A percentile compares a stretch with the other conserved stretches of the same genome.
These are phyloP conservation scores for Colletotrichum endophyticum DNA, from an alignment of 2,329 filamentous ascomycete species.

Conservation along the genomic window DNA sequence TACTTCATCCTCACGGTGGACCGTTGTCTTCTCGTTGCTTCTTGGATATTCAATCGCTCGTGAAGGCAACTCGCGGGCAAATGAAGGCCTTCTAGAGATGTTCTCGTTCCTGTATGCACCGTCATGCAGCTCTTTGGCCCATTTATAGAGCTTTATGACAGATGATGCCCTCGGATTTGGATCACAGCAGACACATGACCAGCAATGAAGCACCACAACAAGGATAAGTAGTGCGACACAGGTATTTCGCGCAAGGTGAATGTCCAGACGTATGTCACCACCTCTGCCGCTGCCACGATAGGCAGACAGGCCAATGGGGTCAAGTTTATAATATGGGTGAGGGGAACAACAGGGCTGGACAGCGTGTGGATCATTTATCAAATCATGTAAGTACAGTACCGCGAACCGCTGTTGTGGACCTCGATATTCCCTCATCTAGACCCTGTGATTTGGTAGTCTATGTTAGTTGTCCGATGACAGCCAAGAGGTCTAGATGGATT, in stretches of 20 bases:
- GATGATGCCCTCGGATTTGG: not conserved
- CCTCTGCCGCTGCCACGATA: not conserved
- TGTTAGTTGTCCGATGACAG: not conserved
- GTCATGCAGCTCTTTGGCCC: not conserved
- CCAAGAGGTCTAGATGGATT: not conserved
- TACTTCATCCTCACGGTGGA: not conserved
- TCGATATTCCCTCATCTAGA: not conserved
- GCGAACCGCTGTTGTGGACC: not conserved
- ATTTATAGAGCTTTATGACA: not conserved
- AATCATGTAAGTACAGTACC: not conserved
- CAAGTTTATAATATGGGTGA: not conserved
- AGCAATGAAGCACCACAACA: not conserved
- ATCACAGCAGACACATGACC: not conserved
- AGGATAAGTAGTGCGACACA: not conserved
- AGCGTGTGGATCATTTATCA: not conserved
- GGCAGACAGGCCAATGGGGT: not conserved
- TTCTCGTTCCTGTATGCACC: not conserved
- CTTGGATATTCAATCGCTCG: rapidly evolving
- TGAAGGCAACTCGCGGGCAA: not conserved
- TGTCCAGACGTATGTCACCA: not conserved
- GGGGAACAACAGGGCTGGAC: not conserved
- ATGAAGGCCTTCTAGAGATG: not conserved
- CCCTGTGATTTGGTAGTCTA: not conserved
- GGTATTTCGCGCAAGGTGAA: not conserved
- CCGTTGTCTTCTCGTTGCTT: not conserved